A percentile compares a stretch with the other conserved stretches of the same genome.
phyloP scores from a whole-genome alignment of 1,284 basidiomycete species.

The Sanghuangporus weigelae region DNA sequence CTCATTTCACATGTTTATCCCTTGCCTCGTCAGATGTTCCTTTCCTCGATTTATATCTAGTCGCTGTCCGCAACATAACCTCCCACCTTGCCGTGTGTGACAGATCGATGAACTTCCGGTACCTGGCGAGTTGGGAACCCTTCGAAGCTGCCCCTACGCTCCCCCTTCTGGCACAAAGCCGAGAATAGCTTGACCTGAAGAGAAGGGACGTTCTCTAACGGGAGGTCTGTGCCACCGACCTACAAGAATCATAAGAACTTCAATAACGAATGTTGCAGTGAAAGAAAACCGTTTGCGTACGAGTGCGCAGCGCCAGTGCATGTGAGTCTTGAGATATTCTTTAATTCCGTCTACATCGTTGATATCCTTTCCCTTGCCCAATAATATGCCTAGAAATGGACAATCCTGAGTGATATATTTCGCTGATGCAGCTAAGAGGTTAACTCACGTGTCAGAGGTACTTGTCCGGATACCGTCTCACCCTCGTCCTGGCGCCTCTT shows the following conservation, averaged over 20 bases:
- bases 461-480: background rate
- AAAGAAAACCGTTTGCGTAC: background rate
- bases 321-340: background rate
- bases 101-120: background rate
- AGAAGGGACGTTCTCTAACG: too few species aligned
- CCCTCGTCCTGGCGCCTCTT: background rate
- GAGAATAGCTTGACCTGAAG: background rate
- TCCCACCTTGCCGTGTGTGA: background rate
- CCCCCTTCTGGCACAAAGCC: background rate
- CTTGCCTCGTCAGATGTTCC: too few species aligned
- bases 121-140: background rate
- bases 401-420: too few species aligned
- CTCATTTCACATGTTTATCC: too few species aligned
- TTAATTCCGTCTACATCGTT: background rate
- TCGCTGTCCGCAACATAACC: background rate
- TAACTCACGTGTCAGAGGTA: background rate
- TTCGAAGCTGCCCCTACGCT: background rate
- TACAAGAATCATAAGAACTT: background rate
- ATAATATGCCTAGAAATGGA: background rate
- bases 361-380: background rate
- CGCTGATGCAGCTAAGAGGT: background rate
- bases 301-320: conserved; percentile 2
- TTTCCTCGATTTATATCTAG: background rate
- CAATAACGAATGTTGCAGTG: background rate
- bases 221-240: background rate